Evolutionary conservation across 495 filamentous ascomycete species (phyloP), one percentile per base, ranked within the genome.

Genomic region (Neurospora sp.): DNA sequence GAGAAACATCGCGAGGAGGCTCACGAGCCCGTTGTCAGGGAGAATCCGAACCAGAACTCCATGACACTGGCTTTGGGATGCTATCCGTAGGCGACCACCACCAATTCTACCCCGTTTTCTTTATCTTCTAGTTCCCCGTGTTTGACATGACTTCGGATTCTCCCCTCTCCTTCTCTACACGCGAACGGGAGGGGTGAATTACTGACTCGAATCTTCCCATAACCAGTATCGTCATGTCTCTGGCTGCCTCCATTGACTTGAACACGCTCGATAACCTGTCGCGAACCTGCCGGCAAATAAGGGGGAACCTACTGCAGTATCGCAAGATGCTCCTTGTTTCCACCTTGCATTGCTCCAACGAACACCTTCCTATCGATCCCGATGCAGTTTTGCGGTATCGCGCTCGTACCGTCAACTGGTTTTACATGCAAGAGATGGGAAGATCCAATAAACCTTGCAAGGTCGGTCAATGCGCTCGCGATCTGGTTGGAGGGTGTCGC

Each of bases 201-300:
- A 78, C 78, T 81, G 76, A 77, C 77, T 72, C 70, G 70, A 11
- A 59, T 41, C 71, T 70, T 66, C 37, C 27, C 4, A 39, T 54
- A 40, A 59, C 70, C 83, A 96, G 94, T 73, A 90, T 97, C 75
- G 88, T 92, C 80, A 90, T 88, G 74, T 88, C 90, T 73, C 88
- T 97, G 72, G 90, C 91, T 38, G 87, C 88, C 38, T 85, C 86
- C 75, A 86, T 97, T 75, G 94, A 97, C 80, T 88, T 96, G 18
- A 97, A 94, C 81, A 91, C 92, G 18, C 89, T 97, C 74, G 90
- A 97, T 80, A 89, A 88, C 70, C 87, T 97, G 20, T 92, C 94
- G 73, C 85, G 86, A 42, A 93, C 92, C 59, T 96, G 94, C 80
- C 91, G 91, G 38, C 92, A 93, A 77, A 88, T 95, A 73, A 91